Conservation (phyloP, 768 basidiomycete species). For the Cystobasidium tubakii region DNA sequence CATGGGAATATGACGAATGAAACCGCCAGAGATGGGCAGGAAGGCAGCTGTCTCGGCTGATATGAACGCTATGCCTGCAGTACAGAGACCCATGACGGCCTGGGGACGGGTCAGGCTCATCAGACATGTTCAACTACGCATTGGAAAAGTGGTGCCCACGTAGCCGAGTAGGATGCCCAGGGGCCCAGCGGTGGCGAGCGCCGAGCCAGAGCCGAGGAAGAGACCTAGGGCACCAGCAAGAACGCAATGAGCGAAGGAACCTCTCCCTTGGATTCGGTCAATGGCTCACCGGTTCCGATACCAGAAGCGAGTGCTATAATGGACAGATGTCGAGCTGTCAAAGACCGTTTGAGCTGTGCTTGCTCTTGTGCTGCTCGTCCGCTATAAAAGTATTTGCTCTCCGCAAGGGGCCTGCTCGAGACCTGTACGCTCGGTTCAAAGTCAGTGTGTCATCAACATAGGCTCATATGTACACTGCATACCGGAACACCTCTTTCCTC, state of each 20-base stretch:
- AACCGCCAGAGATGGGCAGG: conserved; percentile 39
- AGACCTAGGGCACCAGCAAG: conserved; percentile 35
- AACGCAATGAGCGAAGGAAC: too few relatives aligned
- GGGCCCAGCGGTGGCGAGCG: conserved; percentile 56
- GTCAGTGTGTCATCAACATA: too few relatives aligned
- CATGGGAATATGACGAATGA: conserved; percentile 20
- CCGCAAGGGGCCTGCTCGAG: too few relatives aligned
- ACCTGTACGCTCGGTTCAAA: too few relatives aligned
- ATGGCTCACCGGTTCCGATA: conserved; percentile 24
- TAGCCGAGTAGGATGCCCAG: conserved; percentile 56
- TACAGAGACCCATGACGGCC: background rate
- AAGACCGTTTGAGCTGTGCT: background rate
- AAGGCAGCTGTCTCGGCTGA: conserved; percentile 40
- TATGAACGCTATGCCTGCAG: conserved; percentile 21
- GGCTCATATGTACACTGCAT: too few relatives aligned
- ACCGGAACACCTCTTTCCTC: too few relatives aligned
- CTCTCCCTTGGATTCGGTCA: too few relatives aligned
- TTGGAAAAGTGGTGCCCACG: conserved; percentile 34
- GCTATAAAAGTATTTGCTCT: background rate
- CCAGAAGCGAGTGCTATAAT: conserved; percentile 19
- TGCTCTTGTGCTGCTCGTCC: background rate
- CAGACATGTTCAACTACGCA: too few relatives aligned
- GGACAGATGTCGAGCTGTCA: background rate
- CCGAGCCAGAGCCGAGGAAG: conserved; percentile 49
- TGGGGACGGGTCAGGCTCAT: too few relatives aligned